These are phyloP conservation scores for Leccinum huronense DNA, from an alignment of 1,284 basidiomycete species.

Conservation along the genomic window DNA sequence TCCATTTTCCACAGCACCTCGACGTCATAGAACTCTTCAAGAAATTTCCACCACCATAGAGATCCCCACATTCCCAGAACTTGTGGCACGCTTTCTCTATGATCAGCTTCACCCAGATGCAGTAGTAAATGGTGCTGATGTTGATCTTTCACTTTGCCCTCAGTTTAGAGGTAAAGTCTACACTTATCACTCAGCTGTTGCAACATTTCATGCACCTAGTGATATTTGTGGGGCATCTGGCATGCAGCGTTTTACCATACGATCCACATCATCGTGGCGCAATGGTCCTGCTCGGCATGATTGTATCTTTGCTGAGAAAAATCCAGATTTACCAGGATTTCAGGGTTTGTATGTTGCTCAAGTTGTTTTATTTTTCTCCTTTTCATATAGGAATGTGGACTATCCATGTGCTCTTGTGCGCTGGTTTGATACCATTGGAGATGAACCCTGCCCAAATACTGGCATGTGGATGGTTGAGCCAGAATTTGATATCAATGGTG, in stretches of 20 bases:
- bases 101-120: not conserved
- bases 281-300: not conserved
- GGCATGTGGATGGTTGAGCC: too few species aligned
- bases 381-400: not conserved
- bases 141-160: not conserved
- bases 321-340: not conserved
- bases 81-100: not conserved
- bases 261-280: not conserved
- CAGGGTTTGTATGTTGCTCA: not conserved
- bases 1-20: not conserved
- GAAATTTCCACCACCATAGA: not conserved
- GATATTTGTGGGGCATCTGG: not conserved
- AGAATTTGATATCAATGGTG: too few species aligned
- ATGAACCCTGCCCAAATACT: too few species aligned
- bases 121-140: not conserved
- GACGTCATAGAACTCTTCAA: not conserved
- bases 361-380: not conserved
- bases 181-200: not conserved
- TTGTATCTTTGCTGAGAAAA: not conserved
- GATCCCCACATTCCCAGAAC: not conserved
- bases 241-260: not conserved
- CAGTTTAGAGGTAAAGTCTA: not conserved
- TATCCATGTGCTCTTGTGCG: too few species aligned
- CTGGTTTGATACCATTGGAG: too few species aligned
- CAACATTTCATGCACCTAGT: not conserved